Conservation (phyloP, 257 asterid species). For the Ophiorrhiza pumila region DNA sequence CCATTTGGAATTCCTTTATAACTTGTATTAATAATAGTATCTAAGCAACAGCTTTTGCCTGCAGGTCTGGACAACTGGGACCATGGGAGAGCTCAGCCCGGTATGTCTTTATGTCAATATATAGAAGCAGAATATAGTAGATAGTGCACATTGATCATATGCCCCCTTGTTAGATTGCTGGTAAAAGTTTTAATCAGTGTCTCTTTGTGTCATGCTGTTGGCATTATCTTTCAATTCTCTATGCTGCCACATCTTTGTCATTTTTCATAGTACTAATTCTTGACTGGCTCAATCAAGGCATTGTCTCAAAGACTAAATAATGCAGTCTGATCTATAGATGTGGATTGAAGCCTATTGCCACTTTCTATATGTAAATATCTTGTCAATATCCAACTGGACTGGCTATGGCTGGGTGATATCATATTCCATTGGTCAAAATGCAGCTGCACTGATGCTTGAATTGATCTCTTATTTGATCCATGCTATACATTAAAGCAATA, state of each 20-base stretch:
- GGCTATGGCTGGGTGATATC: not conserved
- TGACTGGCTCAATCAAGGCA: not conserved
- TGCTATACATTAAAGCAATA: not conserved
- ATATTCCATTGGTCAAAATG: not conserved
- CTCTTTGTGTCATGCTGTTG: not conserved
- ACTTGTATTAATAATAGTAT: not conserved
- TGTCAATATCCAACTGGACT: not conserved
- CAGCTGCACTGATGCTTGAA: not conserved
- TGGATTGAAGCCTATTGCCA: not conserved
- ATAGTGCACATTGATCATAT: not conserved
- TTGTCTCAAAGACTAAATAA: not conserved
- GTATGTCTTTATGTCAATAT: constrained; percentile 31
- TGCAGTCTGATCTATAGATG: not conserved
- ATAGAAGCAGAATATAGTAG: not conserved
- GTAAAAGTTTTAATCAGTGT: not conserved
- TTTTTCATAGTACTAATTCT: not conserved
- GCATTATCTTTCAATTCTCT: not conserved
- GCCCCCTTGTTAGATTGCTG: not conserved
- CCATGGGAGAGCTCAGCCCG: constrained; percentile 91
- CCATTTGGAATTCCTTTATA: not conserved
- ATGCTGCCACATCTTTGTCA: not conserved
- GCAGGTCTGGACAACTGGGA: constrained; percentile 74
- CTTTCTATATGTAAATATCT: not conserved
- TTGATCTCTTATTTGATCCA: not conserved
- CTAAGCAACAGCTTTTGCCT: constrained; percentile 11